phyloP scores from a whole-genome alignment of 1,139 yeast genomes.

The Entelexis paramagnoliae region DNA sequence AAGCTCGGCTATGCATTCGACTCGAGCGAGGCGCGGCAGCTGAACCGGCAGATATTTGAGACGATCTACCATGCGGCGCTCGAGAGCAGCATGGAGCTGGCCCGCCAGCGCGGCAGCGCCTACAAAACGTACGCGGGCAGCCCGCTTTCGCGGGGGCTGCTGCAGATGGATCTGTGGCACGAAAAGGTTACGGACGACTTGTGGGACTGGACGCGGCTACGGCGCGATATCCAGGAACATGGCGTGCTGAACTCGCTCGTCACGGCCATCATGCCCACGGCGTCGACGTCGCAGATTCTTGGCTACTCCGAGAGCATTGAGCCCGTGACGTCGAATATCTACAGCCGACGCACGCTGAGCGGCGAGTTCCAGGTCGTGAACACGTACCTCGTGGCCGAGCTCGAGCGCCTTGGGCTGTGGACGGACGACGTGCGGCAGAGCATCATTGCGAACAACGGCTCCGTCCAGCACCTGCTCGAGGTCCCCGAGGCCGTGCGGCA shows the following conservation, averaged over 20 bases:
- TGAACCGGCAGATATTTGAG: constrained; percentile 73
- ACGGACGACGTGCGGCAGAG: constrained; percentile 65
- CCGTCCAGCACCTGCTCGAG: constrained; percentile 63
- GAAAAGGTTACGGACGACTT: constrained; percentile 37
- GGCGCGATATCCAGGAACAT: constrained; percentile 44
- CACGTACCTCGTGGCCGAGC: constrained; percentile 66
- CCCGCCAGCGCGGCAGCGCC: constrained; percentile 47
- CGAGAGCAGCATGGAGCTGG: constrained; percentile 68
- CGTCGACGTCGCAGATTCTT: constrained; percentile 79
- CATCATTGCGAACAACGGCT: constrained; percentile 71
- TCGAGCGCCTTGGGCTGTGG: constrained; percentile 77
- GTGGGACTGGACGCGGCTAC: constrained; percentile 69
- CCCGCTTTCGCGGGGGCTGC: constrained; percentile 71
- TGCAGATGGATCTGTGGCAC: constrained; percentile 73
- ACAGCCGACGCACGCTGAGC: constrained; percentile 71
- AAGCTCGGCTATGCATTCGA: constrained; percentile 68
- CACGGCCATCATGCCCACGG: constrained; percentile 91
- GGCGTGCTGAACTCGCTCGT: constrained; percentile 73
- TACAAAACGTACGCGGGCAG: constrained; percentile 63
- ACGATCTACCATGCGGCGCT: constrained; percentile 80
- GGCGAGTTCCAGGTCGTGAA: constrained; percentile 85
- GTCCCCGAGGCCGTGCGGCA: constrained; percentile 68
- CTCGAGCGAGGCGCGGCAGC: constrained; percentile 53
- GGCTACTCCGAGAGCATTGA: constrained; percentile 87
- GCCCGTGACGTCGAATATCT: constrained; percentile 78